Evolutionary conservation across 352 stramenopile genomes (phyloP).

Genomic region (Phytopythium sindhum): DNA sequence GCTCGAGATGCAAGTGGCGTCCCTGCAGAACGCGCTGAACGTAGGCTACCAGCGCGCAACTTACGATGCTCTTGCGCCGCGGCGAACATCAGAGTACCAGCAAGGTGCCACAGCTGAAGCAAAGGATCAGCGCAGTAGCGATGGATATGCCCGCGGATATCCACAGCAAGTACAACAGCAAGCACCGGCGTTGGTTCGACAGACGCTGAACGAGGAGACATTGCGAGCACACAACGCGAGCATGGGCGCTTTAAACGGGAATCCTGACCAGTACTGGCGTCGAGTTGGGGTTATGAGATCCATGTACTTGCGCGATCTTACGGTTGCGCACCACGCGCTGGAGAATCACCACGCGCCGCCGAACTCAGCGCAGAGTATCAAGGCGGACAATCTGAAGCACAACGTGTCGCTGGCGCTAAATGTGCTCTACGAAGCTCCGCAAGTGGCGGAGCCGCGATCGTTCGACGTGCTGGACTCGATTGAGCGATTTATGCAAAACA

Average conservation of each 20-base stretch:
- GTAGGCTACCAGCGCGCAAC: neutral
- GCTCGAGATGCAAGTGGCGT: constrained; percentile 45
- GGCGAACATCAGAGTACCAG: constrained; percentile 8
- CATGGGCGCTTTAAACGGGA: constrained; percentile 1
- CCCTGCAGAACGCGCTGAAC: constrained; percentile 13
- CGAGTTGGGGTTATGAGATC: constrained; percentile 7
- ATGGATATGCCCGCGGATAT: neutral
- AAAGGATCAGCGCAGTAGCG: neutral
- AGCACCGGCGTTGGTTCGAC: neutral
- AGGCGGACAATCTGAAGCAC: constrained; percentile 77
- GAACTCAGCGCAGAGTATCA: constrained; percentile 59
- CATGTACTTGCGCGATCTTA: constrained; percentile 31
- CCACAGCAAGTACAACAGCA: constrained; percentile 10
- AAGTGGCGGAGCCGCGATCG: constrained; percentile 27
- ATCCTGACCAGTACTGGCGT: constrained; percentile 4
- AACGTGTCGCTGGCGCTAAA: constrained; percentile 74
- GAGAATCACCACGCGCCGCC: constrained; percentile 57
- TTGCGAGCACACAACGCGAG: constrained; percentile 3
- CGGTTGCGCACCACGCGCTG: constrained; percentile 60
- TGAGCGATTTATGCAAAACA: constrained; percentile 77
- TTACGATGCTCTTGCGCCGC: neutral
- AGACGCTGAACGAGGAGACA: constrained; percentile 4
- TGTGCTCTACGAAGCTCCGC: constrained; percentile 46
- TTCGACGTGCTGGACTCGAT: constrained; percentile 75
- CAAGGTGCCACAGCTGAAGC: neutral